Evolutionary conservation across 2,329 filamentous ascomycete species (phyloP).

Genomic region (Venturia asperata): DNA sequence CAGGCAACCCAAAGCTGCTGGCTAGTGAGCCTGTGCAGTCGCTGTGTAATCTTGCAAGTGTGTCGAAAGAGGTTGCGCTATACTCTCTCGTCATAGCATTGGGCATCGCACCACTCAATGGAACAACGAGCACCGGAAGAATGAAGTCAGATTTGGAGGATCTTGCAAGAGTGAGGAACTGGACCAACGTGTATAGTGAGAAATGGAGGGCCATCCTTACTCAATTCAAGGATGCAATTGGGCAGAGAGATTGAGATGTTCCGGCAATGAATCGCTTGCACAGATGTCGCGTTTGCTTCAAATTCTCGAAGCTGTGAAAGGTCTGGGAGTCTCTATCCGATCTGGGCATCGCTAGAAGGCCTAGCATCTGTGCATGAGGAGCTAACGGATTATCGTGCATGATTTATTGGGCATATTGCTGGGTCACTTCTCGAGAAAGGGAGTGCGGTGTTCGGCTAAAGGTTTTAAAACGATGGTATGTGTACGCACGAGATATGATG

Average conservation of each 20-base stretch:
- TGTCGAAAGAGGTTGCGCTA: constrained; percentile 44
- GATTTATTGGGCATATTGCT: not conserved
- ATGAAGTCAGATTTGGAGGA: constrained; percentile 49
- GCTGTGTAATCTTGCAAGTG: constrained; percentile 40
- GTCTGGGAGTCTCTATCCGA: not conserved
- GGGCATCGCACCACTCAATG: constrained; percentile 47
- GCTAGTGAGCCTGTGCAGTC: constrained; percentile 40
- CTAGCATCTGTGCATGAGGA: not conserved
- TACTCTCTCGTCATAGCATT: constrained; percentile 52
- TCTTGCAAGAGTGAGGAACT: constrained; percentile 35
- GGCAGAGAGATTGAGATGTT: constrained; percentile 24
- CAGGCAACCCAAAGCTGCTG: constrained; percentile 49
- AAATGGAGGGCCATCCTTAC: constrained; percentile 45
- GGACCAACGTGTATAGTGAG: constrained; percentile 39
- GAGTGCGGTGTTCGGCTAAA: too few relatives aligned
- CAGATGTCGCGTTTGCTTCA: not conserved
- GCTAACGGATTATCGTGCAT: too few relatives aligned
- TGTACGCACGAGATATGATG: not conserved
- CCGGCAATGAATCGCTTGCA: not conserved
- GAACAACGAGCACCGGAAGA: constrained; percentile 45
- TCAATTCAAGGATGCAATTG: constrained; percentile 41
- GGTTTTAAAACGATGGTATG: not conserved
- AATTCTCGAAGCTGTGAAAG: not conserved
- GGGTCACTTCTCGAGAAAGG: not conserved
- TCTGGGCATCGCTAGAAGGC: not conserved